A percentile compares a stretch with the other conserved stretches of the same genome.
Conservation (phyloP, 1,284 basidiomycete genomes). For the Apiotrichum laibachii region DNA sequence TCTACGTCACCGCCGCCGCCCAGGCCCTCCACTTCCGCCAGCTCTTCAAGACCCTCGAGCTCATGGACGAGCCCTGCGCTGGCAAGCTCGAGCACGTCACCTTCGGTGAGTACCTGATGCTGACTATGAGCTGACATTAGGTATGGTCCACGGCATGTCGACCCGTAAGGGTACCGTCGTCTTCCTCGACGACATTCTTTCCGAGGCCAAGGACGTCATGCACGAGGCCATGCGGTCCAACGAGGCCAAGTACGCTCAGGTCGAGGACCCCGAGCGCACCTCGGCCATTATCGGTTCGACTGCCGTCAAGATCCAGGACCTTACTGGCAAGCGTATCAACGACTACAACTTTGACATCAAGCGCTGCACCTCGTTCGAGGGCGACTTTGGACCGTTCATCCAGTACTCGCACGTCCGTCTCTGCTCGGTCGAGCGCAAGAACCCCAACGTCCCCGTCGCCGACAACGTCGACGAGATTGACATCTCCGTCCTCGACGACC, state of each 20-base stretch:
- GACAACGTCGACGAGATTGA: constrained; percentile 65
- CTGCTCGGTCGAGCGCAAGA: constrained; percentile 88
- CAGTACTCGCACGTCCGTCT: constrained; percentile 97
- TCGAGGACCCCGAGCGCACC: constrained; percentile 82
- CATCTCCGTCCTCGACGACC: constrained; percentile 64
- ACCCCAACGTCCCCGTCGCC: constrained; percentile 76
- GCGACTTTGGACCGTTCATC: constrained; percentile 89
- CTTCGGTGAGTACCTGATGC: constrained; percentile 60
- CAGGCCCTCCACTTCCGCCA: constrained; percentile 92
- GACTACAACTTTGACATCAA: constrained; percentile 96
- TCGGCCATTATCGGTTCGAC: constrained; percentile 88
- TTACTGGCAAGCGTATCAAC: constrained; percentile 92
- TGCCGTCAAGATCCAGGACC: constrained; percentile 98
- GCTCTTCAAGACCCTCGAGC: constrained; percentile 89
- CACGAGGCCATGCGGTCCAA: constrained; percentile 96
- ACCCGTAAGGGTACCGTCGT: constrained; percentile 95
- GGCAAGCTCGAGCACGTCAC: constrained; percentile 81
- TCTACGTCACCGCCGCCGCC: constrained; percentile 91
- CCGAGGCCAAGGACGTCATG: constrained; percentile 87
- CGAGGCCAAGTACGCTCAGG: constrained; percentile 83
- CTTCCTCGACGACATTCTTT: constrained; percentile 92
- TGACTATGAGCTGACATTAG: constrained; percentile 14
- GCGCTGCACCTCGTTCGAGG: constrained; percentile 93
- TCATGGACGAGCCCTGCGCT: constrained; percentile 89
- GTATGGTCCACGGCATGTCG: constrained; percentile 89